These are phyloP conservation scores for Camillea tinctor DNA, from an alignment of 2,329 filamentous ascomycete genomes.

Conservation along the genomic window DNA sequence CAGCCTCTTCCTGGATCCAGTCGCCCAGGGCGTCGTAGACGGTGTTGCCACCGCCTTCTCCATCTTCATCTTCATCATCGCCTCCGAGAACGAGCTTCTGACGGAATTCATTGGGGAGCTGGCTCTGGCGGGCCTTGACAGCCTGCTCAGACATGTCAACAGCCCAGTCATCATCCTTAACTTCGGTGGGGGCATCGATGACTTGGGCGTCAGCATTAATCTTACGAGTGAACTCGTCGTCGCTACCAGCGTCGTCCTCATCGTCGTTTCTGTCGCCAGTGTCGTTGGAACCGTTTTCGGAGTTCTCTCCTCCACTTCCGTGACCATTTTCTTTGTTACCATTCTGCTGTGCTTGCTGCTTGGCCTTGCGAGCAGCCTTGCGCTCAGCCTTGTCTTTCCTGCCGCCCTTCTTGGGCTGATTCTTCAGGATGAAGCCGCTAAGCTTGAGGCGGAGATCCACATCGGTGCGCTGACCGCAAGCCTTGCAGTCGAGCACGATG, in stretches of 20 bases:
- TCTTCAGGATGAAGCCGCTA: slow-evolving; percentile 96
- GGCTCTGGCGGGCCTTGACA: slow-evolving; percentile 88
- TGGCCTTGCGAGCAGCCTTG: slow-evolving; percentile 89
- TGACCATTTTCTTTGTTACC: slow-evolving; percentile 52
- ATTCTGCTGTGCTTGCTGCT: slow-evolving; percentile 66
- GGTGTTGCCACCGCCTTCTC: slow-evolving; percentile 70
- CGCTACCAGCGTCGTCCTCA: slow-evolving; percentile 70
- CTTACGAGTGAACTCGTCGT: slow-evolving; percentile 87
- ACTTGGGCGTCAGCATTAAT: slow-evolving; percentile 63
- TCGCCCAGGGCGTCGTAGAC: slow-evolving; percentile 88
- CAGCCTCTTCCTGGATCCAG: slow-evolving; percentile 79
- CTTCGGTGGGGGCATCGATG: slow-evolving; percentile 54
- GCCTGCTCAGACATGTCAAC: slow-evolving; percentile 96
- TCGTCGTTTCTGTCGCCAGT: slow-evolving; percentile 49
- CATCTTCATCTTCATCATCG: slow-evolving; percentile 77
- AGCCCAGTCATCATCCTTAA: slow-evolving; percentile 89
- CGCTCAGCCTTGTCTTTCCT: slow-evolving; percentile 92
- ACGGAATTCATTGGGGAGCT: slow-evolving; percentile 93
- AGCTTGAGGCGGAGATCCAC: slow-evolving; percentile 94
- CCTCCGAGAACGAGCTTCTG: slow-evolving; percentile 77
- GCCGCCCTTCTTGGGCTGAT: slow-evolving; percentile 82
- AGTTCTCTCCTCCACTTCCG: slow-evolving; percentile 63
- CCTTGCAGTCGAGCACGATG: slow-evolving; percentile 96
- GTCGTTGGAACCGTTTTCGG: slow-evolving; percentile 58
- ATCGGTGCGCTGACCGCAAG: slow-evolving; percentile 88